These are phyloP conservation scores for Chionographis japonica DNA, from an alignment of 106 monocot species.

Conservation along the genomic window DNA sequence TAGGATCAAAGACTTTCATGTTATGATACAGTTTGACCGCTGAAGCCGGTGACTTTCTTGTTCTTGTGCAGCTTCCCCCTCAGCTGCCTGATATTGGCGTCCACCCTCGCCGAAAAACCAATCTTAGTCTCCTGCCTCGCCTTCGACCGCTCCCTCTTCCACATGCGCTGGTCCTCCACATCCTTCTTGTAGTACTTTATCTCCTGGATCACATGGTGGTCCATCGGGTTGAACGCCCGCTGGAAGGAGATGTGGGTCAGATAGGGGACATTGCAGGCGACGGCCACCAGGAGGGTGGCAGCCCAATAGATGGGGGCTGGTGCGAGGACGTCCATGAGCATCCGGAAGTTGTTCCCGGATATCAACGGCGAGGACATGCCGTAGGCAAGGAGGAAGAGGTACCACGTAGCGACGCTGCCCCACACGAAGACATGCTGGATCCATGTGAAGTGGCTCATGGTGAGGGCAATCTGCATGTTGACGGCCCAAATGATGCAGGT, in stretches of 20 bases:
- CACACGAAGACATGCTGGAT: slow-evolving; percentile 73
- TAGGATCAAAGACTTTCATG: neutral
- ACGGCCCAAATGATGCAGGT: slow-evolving; percentile 75
- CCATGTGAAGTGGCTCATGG: slow-evolving; percentile 78
- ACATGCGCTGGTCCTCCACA: slow-evolving; percentile 65
- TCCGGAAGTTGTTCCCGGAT: slow-evolving; percentile 34
- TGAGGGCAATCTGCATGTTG: slow-evolving; percentile 64
- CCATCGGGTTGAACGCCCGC: slow-evolving; percentile 50
- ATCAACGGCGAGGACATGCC: slow-evolving; percentile 29
- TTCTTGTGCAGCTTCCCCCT: slow-evolving; percentile 39
- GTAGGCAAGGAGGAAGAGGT: slow-evolving; percentile 51
- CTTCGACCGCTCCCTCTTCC: slow-evolving; percentile 54
- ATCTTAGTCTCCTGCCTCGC: slow-evolving; percentile 64
- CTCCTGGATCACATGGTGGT: slow-evolving; percentile 72
- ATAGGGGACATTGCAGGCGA: slow-evolving; percentile 52
- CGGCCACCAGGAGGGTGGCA: slow-evolving; percentile 31
- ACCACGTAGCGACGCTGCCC: slow-evolving; percentile 62
- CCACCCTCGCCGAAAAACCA: slow-evolving; percentile 59
- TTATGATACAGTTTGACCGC: neutral
- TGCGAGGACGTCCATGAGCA: slow-evolving; percentile 43
- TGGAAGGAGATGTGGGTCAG: slow-evolving; percentile 57
- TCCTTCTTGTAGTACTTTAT: slow-evolving; percentile 64
- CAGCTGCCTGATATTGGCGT: slow-evolving; percentile 58
- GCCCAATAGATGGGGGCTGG: slow-evolving; percentile 56
- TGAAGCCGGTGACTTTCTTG: slow-evolving; percentile 27